Evolutionary conservation across 345 rosid species (phyloP).

Genomic region (Euphorbia pulcherrima): DNA sequence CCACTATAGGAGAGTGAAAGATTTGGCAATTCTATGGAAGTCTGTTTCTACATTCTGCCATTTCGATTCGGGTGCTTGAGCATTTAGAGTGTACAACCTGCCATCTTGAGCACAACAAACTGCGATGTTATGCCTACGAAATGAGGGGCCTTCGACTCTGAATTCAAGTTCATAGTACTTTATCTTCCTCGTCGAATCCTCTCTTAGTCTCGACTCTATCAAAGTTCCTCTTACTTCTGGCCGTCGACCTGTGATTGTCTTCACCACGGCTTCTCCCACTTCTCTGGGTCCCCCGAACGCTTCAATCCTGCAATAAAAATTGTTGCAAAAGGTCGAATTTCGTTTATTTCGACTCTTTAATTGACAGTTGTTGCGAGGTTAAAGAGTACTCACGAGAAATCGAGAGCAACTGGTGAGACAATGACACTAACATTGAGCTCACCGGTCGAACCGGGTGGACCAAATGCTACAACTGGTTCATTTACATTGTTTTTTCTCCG

Average conservation of each 20-base stretch:
- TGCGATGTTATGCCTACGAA: slow-evolving; percentile 66
- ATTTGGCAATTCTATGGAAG: slow-evolving; percentile 46
- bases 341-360: background rate
- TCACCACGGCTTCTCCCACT: slow-evolving; percentile 71
- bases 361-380: background rate
- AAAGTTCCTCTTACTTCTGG: slow-evolving; percentile 54
- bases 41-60: slow-evolving; percentile 58
- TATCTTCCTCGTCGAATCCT: slow-evolving; percentile 39
- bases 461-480: slow-evolving; percentile 79
- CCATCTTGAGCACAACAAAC: slow-evolving; percentile 60
- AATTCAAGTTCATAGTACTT: slow-evolving; percentile 74
- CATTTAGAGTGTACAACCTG: slow-evolving; percentile 54
- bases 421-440: slow-evolving; percentile 92
- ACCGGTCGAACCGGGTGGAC: slow-evolving; percentile 80
- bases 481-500: slow-evolving; percentile 42
- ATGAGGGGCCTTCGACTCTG: slow-evolving; percentile 62
- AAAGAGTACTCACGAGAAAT: slow-evolving; percentile 64
- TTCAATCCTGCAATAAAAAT: slow-evolving; percentile 48
- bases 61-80: slow-evolving; percentile 64
- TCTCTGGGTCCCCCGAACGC: slow-evolving; percentile 80
- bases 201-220: slow-evolving; percentile 48
- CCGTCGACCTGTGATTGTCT: slow-evolving; percentile 46
- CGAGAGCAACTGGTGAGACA: slow-evolving; percentile 63
- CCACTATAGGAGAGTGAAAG: slow-evolving; percentile 43
- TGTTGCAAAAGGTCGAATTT: background rate